Base-by-base conservation (phyloP, 1,284 basidiomycete species). In the Marasmius fiardii region DNA sequence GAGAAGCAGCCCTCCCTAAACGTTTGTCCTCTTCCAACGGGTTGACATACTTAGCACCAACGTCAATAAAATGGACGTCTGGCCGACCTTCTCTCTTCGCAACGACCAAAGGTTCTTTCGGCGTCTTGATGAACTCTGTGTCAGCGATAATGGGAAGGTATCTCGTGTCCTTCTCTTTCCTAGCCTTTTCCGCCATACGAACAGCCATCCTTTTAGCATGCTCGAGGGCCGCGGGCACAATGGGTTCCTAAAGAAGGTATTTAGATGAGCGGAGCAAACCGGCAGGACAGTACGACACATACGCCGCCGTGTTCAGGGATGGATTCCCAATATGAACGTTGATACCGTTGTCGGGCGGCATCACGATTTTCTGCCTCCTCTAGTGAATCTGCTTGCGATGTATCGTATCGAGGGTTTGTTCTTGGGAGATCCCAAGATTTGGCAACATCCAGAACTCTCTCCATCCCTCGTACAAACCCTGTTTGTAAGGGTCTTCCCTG, bases 241-340 rank as follows among this genome's bases (percentile, higher is more conserved):
- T 68, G 10, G 84, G 81, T 64, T 83, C 78, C 88, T 88, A 56
- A 2, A 54, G 43, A 11, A 18, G 37, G 20, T 34, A 65, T n/a
- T 52, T 18, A 55, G 6, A 53, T 39, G 16, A 43, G 16, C 44
- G 49, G 14, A 28, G 45, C 18, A 51, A 7, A 26, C 41, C 49
- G 28, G 20, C 21, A 45, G 20, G 2, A 51, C 16, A 26, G 26
- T 0, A n/a, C 43, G 24, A n/a, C 6, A 73, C 82, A 43, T 64
- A 88, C 88, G 67, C 80, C 69, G 59, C 78, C 74, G 58, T 79
- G 80, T 62, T 90, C 88, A 12, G 75, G 74, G 31, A 85, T 77
- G 45, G 85, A 81, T 66, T 91, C 88, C 86, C 88, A 91, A 68
- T 87, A 90, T 52, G 82, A 71, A 35, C 85, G 78, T 61, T 86